phyloP scores from a whole-genome alignment of 306 rosid genomes.

The Erythrophleum fordii region DNA sequence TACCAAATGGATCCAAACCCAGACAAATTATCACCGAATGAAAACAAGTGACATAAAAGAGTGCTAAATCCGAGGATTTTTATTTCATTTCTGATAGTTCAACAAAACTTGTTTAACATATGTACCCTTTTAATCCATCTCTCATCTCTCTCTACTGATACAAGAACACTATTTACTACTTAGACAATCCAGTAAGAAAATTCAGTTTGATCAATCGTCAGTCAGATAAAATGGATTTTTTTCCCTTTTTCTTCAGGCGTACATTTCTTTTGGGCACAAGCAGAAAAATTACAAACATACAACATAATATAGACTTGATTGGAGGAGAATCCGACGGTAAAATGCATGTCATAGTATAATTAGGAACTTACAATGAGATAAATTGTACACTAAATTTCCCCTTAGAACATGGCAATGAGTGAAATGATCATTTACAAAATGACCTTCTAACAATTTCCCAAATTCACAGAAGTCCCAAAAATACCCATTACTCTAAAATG shows the following conservation, averaged over 20 bases:
- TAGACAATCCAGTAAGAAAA: not conserved
- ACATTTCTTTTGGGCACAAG: not conserved
- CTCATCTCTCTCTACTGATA: not conserved
- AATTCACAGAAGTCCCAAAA: not conserved
- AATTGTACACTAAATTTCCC: no score
- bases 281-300: not conserved
- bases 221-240: not conserved
- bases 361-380: no score
- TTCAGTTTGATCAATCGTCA: not conserved
- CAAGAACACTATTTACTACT: not conserved
- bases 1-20: slow-evolving; percentile 24
- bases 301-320: not conserved
- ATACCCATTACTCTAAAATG: not conserved
- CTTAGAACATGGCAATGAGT: not conserved
- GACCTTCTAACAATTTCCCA: not conserved
- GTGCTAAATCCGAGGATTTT: not conserved
- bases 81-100: not conserved
- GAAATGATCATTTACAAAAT: not conserved
- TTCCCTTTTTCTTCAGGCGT: not conserved
- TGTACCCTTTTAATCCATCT: not conserved
- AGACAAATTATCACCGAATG: slow-evolving; percentile 18
- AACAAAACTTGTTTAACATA: not conserved
- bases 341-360: not conserved
- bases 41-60: not conserved
- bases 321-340: not conserved